Evolutionary conservation across 768 basidiomycete genomes (phyloP).

Genomic region (Trametes cinnabarina): DNA sequence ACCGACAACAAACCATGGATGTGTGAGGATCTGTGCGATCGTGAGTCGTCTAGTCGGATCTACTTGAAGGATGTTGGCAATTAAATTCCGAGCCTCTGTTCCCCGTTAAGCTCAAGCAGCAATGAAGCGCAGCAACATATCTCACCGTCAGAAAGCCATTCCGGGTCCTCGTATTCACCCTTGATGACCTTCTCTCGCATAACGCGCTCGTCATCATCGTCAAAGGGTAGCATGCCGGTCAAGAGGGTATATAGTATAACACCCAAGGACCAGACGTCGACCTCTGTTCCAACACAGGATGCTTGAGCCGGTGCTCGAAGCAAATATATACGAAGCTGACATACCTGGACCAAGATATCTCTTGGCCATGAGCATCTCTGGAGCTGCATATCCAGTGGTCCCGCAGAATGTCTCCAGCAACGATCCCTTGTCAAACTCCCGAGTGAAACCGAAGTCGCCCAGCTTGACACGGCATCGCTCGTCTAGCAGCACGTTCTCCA

Average conservation of each 20-base stretch:
- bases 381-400: conserved; percentile 90
- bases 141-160: conserved; percentile 86
- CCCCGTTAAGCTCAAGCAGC: not conserved
- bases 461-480: conserved; percentile 90
- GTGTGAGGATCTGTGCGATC: conserved; percentile 82
- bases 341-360: conserved; percentile 88
- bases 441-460: conserved; percentile 92
- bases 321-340: conserved; percentile 25
- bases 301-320: not conserved
- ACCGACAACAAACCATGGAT: conserved; percentile 71
- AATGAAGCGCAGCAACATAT: not conserved
- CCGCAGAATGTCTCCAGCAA: conserved; percentile 94
- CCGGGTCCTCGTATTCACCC: conserved; percentile 87
- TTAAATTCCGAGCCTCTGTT: conserved; percentile 81
- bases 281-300: conserved; percentile 54
- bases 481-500: conserved; percentile 92
- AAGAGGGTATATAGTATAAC: conserved; percentile 88
- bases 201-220: conserved; percentile 80
- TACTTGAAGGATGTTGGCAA: conserved; percentile 71
- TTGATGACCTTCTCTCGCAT: conserved; percentile 85
- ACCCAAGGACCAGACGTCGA: conserved; percentile 93
- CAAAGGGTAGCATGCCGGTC: conserved; percentile 88
- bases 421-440: conserved; percentile 77
- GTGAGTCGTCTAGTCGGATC: conserved; percentile 74
- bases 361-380: conserved; percentile 86